Conservation (phyloP, 345 rosid genomes). For the Laguncularia racemosa region DNA sequence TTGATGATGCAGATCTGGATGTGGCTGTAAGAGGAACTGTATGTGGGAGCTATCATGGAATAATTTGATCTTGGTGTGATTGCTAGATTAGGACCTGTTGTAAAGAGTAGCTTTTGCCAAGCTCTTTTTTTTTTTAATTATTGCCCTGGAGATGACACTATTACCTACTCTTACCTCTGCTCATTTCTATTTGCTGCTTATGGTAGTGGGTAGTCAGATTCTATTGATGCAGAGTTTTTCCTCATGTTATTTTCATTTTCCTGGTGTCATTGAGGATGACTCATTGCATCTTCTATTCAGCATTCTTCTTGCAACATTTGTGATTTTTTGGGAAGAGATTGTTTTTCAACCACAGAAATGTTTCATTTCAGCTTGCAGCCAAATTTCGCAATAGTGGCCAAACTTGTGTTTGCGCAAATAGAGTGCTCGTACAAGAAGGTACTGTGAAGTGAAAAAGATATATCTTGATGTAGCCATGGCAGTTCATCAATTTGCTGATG, state of each 20-base stretch:
- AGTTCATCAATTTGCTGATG: neutral
- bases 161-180: too few species aligned
- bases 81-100: neutral
- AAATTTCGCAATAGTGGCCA: constrained; percentile 96
- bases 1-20: constrained; percentile 89
- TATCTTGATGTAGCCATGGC: neutral
- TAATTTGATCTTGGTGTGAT: neutral
- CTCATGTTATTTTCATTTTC: constrained; percentile 2
- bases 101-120: too few species aligned
- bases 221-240: neutral
- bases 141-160: too few species aligned
- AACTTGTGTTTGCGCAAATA: constrained; percentile 95
- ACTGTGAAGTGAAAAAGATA: constrained; percentile 9
- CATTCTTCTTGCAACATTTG: constrained; percentile 1
- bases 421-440: constrained; percentile 97
- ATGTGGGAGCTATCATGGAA: constrained; percentile 22
- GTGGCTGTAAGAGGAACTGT: constrained; percentile 97
- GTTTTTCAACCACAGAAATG: constrained; percentile 6
- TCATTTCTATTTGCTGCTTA: too few species aligned
- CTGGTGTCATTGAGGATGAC: neutral
- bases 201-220: neutral
- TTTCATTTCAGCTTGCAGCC: constrained; percentile 71
- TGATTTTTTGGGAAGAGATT: neutral
- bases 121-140: too few species aligned
- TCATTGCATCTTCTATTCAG: neutral